phyloP scores from a whole-genome alignment of 2,329 filamentous ascomycete species.

The Coniosporium tulheliwenetii region DNA sequence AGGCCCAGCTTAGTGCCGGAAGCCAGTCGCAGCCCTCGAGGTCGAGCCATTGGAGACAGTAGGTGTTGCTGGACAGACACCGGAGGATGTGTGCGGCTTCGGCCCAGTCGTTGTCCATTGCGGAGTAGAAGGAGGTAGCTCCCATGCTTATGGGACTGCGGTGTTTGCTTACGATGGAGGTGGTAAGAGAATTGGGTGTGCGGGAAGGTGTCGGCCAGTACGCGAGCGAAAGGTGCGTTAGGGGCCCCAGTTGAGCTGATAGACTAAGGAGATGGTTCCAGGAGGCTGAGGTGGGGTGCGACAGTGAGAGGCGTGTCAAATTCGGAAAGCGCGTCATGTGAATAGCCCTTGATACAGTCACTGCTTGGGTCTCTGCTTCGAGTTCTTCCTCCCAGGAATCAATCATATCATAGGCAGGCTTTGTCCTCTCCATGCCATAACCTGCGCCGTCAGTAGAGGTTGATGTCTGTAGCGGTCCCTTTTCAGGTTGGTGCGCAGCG shows the following conservation, averaged over 20 bases:
- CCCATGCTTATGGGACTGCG: conserved; percentile 30
- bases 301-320: conserved; percentile 42
- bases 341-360: conserved; percentile 4
- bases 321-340: conserved; percentile 27
- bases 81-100: conserved; percentile 41
- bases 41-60: conserved; percentile 46
- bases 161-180: conserved; percentile 25
- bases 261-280: conserved; percentile 41
- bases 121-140: conserved; percentile 36
- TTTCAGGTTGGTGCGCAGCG: background rate
- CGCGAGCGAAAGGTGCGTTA: conserved; percentile 47
- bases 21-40: conserved; percentile 46
- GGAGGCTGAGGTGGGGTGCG: conserved; percentile 32
- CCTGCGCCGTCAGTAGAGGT: background rate
- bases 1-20: conserved; percentile 31
- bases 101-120: conserved; percentile 36
- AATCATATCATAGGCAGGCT: conserved; percentile 8
- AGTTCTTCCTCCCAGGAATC: conserved; percentile 32
- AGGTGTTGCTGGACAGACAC: conserved; percentile 37
- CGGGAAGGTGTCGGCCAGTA: conserved; percentile 44
- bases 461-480: background rate
- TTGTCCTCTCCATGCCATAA: background rate
- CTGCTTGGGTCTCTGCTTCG: conserved; percentile 7
- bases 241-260: conserved; percentile 34
- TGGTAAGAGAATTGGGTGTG: conserved; percentile 35